Evolutionary conservation across 164 flowering plant genomes (phyloP), one percentile per base, ranked within the genome.

Genomic region (Vitis rotundifolia): DNA sequence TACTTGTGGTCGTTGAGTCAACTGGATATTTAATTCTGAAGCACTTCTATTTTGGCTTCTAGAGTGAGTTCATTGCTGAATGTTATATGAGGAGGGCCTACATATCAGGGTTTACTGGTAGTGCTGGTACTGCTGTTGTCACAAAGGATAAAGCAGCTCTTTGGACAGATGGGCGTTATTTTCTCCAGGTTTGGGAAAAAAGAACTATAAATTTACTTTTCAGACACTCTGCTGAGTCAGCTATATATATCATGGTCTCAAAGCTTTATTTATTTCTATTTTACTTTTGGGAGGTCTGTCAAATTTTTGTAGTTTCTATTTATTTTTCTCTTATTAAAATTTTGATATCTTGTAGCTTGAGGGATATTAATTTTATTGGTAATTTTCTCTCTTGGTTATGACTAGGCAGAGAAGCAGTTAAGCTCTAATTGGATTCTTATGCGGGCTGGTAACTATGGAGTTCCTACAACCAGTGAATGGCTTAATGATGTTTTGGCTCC

Each of bases 21-120:
- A 37, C 9, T 61, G 31, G 61, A 57, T 68, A 56, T 3, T 37
- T 67, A 37, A 3, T 37, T 1, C 11, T 8, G 48, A 49, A 49
- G 26, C 53, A 10, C 8, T 18, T 29, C 44, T 37, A 19, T 65
- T 70, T 73, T 64, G 31, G 15, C 31, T 73, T 70, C 19, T 73
- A 95, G 99, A 93, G 98, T 78, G 99, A 96, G 79, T 96, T 91
- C 74, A 93, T 93, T 70, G 99, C 99, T 18, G 99, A 96, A 66
- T 93, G 97, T 70, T 93, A 83, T 66, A 83, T 77, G 88, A 84
- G 99, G 83, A 88, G 99, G 80, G 81, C 92, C 7, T 92, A 86
- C 71, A 86, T 96, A 76, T 89, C 97, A 12, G 97, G 97, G 7
- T 96, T 96, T 75, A 96, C 98, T 57, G 99, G 99, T 48, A 93